A percentile compares a stretch with the other conserved stretches of the same genome.
phyloP scores from a whole-genome alignment of 2,329 filamentous ascomycete genomes.

The Calonectria naviculata region DNA sequence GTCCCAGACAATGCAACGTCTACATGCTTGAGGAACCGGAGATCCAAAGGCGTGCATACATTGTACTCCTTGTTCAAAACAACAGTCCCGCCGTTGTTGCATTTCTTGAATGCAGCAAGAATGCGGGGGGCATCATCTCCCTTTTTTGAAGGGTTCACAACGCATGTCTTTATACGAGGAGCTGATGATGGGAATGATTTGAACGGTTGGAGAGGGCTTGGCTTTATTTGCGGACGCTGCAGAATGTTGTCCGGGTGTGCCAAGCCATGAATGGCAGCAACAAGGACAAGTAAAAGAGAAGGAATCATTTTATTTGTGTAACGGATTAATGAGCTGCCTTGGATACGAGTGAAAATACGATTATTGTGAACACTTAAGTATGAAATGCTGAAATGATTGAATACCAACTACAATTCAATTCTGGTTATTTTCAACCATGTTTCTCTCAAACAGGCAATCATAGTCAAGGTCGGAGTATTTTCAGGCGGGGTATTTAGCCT shows the following conservation, averaged over 20 bases:
- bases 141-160: conserved; percentile 34
- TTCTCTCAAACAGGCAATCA: background rate
- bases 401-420: background rate
- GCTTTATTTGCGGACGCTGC: background rate
- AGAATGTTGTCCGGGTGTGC: background rate
- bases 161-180: conserved; percentile 24
- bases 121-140: conserved; percentile 19
- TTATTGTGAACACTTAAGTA: background rate
- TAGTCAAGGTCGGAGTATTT: background rate
- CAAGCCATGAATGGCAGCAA: background rate
- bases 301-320: background rate
- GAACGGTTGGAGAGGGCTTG: background rate
- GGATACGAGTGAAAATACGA: too few species aligned
- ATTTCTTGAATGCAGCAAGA: conserved; percentile 42
- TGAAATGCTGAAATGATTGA: background rate
- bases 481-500: conserved; percentile 5
- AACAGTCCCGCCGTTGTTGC: conserved; percentile 71
- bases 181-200: background rate
- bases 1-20: conserved; percentile 68
- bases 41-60: conserved; percentile 71
- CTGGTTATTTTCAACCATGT: background rate
- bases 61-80: conserved; percentile 69
- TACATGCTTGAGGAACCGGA: conserved; percentile 71
- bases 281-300: background rate
- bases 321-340: too few species aligned